phyloP scores from a whole-genome alignment of 495 filamentous ascomycete species.

The Haplographium delicatum region DNA sequence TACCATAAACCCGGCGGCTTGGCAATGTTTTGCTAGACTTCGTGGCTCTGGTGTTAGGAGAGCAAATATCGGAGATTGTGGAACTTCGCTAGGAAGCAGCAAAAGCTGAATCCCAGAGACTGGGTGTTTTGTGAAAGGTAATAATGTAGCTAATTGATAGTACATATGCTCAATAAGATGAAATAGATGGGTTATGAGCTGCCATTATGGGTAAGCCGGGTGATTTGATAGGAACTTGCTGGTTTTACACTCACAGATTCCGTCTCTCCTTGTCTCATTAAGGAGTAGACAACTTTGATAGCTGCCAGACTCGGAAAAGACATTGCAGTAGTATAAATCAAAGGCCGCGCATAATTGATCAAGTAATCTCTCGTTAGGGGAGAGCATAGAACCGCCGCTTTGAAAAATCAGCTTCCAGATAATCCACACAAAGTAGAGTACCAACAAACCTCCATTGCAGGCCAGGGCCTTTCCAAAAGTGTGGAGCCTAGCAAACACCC shows the following conservation, averaged over 20 bases:
- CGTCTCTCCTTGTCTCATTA: slow-evolving; percentile 40
- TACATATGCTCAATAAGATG: slow-evolving; percentile 26
- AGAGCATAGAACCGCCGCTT: slow-evolving; percentile 44
- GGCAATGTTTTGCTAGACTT: slow-evolving; percentile 45
- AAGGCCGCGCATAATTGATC: slow-evolving; percentile 55
- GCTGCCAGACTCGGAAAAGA: slow-evolving; percentile 46
- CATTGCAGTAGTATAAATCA: slow-evolving; percentile 60
- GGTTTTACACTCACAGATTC: slow-evolving; percentile 28
- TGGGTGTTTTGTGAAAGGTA: neutral
- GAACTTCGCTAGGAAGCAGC: slow-evolving; percentile 20
- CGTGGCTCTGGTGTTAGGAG: slow-evolving; percentile 40
- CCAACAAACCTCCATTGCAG: slow-evolving; percentile 60
- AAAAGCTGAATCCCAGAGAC: slow-evolving; percentile 5
- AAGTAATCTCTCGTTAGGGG: slow-evolving; percentile 46
- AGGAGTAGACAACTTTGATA: slow-evolving; percentile 43
- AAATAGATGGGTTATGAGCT: slow-evolving; percentile 27
- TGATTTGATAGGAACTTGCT: too few relatives aligned
- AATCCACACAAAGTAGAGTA: neutral
- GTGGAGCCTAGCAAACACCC: slow-evolving; percentile 63
- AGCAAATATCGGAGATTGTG: slow-evolving; percentile 37
- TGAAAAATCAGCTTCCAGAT: neutral
- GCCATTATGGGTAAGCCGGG: too few relatives aligned
- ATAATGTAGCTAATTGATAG: slow-evolving; percentile 1
- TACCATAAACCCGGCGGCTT: slow-evolving; percentile 44
- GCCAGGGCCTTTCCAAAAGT: slow-evolving; percentile 76